Evolutionary conservation across 192 early-diverging fungal species (phyloP).

Genomic region (Umbelopsis isabellina): DNA sequence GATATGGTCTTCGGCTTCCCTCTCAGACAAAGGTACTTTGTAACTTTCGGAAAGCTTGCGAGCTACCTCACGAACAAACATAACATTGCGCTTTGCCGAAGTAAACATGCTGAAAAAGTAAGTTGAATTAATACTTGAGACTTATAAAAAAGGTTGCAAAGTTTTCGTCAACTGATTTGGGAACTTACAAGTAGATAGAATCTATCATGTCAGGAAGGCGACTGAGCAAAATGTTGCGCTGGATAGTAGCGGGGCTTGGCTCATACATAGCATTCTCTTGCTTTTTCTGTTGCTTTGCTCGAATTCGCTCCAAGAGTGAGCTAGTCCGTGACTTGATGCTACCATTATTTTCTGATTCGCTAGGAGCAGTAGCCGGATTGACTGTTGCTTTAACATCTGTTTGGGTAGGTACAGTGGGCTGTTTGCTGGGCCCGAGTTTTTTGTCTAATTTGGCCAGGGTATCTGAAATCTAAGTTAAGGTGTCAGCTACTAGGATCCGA

Average conservation of each 20-base stretch:
- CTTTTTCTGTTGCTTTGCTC: slow-evolving; percentile 25
- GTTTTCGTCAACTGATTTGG: neutral
- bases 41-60: slow-evolving; percentile 24
- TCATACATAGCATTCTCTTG: slow-evolving; percentile 21
- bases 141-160: neutral
- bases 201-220: slow-evolving; percentile 26
- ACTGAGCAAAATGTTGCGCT: slow-evolving; percentile 16
- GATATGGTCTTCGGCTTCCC: slow-evolving; percentile 13
- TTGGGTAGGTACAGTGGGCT: neutral
- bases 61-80: slow-evolving; percentile 20
- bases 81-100: slow-evolving; percentile 22
- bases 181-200: slow-evolving; percentile 23
- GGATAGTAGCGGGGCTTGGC: slow-evolving; percentile 1
- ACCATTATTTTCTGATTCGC: neutral
- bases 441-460: slow-evolving; percentile 19
- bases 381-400: neutral
- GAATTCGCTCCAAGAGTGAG: slow-evolving; percentile 13
- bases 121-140: neutral
- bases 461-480: slow-evolving; percentile 3
- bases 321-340: slow-evolving; percentile 13
- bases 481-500: neutral
- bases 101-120: slow-evolving; percentile 14
- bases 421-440: slow-evolving; percentile 9
- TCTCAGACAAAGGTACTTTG: slow-evolving; percentile 20
- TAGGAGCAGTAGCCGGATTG: neutral